A percentile compares a stretch with the other conserved stretches of the same genome.
These are phyloP conservation scores for Colletotrichum gigasporum DNA, from an alignment of 2,329 filamentous ascomycete genomes.

Conservation along the genomic window DNA sequence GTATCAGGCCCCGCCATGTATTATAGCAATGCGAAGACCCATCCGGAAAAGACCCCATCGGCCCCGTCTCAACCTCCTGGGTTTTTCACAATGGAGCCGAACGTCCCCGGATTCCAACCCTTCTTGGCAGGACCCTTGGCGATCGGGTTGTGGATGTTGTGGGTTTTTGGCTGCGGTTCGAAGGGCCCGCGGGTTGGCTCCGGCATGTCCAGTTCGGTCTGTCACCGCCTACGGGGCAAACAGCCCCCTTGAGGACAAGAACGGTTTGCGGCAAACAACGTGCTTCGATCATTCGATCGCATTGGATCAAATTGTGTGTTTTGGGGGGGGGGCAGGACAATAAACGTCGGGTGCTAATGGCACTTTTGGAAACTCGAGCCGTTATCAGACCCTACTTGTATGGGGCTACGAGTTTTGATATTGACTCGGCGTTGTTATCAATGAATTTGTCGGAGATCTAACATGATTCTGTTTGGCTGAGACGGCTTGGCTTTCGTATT, in stretches of 20 bases:
- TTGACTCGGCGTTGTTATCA: background rate
- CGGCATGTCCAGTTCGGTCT: background rate
- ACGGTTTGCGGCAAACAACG: background rate
- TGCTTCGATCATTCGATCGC: background rate
- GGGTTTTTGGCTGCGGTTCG: no score
- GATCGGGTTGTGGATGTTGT: slow-evolving; percentile 7
- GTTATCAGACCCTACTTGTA: background rate
- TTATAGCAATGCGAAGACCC: background rate
- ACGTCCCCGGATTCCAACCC: slow-evolving; percentile 8
- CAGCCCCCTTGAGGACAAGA: background rate
- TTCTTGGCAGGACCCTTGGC: slow-evolving; percentile 14
- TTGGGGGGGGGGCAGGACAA: background rate
- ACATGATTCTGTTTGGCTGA: no score
- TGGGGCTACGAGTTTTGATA: background rate
- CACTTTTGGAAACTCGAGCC: background rate
- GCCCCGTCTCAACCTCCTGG: background rate
- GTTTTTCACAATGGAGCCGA: background rate
- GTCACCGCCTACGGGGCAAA: slow-evolving; percentile 8
- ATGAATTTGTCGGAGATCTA: no score
- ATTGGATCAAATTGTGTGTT: background rate
- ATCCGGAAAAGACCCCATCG: background rate
- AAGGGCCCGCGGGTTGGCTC: background rate
- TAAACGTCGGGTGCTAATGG: background rate
- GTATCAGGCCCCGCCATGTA: background rate
- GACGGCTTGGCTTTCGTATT: no score